These are phyloP conservation scores for Plenodomus lindquistii DNA, from an alignment of 2,329 filamentous ascomycete species.

Conservation along the genomic window DNA sequence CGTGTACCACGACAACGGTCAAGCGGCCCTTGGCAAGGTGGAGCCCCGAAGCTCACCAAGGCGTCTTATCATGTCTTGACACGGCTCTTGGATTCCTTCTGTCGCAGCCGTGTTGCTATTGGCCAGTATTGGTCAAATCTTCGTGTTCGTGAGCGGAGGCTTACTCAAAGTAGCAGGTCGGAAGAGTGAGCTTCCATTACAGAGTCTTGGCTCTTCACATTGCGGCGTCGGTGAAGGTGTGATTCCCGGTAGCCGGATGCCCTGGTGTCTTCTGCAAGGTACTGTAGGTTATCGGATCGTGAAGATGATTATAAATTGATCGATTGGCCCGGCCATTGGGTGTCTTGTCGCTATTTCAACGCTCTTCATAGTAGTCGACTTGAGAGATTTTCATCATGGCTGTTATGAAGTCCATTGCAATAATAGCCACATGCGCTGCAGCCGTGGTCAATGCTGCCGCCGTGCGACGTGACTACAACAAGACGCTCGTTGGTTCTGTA, in stretches of 20 bases:
- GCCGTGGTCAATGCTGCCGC: constrained; percentile 22
- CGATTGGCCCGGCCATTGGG: constrained; percentile 1
- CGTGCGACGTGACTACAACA: constrained; percentile 24
- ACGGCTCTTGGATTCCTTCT: constrained; percentile 19
- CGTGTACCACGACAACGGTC: constrained; percentile 11
- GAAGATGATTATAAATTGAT: constrained; percentile 16
- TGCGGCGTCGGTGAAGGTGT: constrained; percentile 12
- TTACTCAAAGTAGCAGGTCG: constrained; percentile 25
- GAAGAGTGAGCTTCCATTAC: constrained; percentile 11
- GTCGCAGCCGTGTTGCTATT: constrained; percentile 12
- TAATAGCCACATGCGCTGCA: constrained; percentile 23
- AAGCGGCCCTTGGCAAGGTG: constrained; percentile 17
- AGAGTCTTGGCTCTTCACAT: constrained; percentile 12
- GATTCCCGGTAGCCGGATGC: constrained; percentile 13
- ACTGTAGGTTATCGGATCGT: constrained; percentile 1
- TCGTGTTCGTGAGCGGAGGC: constrained; percentile 8
- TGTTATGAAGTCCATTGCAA: constrained; percentile 28
- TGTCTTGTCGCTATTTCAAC: too few species aligned
- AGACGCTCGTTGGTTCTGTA: constrained; percentile 33
- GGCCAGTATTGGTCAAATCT: constrained; percentile 8
- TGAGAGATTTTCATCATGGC: constrained; percentile 9
- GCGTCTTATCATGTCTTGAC: constrained; percentile 32
- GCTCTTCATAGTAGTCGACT: constrained; percentile 2
- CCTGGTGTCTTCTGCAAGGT: constrained; percentile 1
- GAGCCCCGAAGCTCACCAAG: constrained; percentile 25